Conservation (phyloP, 2,329 filamentous ascomycete species). For the Nannizziopsis barbatae region DNA sequence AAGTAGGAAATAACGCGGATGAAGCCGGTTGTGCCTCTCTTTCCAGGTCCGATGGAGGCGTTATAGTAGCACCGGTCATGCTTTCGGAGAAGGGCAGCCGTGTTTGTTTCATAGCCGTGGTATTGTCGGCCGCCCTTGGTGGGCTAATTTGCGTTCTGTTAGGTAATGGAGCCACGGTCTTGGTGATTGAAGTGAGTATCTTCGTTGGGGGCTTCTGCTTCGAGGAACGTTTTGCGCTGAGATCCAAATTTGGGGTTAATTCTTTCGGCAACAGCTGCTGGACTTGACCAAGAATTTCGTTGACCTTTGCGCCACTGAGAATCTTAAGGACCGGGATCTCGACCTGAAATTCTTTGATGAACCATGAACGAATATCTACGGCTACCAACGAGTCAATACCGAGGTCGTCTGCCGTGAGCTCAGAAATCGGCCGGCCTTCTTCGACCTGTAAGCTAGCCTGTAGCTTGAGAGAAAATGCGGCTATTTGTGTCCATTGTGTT, state of each 20-base stretch:
- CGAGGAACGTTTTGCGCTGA: background rate
- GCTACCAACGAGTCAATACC: constrained; percentile 16
- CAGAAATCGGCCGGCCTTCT: background rate
- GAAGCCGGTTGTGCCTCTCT: too few species aligned
- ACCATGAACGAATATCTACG: constrained; percentile 15
- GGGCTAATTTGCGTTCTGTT: too few species aligned
- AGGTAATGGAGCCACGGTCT: too few species aligned
- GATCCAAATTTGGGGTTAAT: background rate
- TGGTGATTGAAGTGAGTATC: too few species aligned
- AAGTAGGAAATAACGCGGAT: too few species aligned
- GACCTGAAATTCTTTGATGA: constrained; percentile 10
- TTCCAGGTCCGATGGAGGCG: too few species aligned
- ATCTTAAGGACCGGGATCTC: constrained; percentile 15
- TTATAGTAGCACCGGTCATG: too few species aligned
- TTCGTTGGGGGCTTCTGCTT: too few species aligned
- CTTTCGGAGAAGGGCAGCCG: too few species aligned
- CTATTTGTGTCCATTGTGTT: constrained; percentile 17
- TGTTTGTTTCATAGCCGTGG: too few species aligned
- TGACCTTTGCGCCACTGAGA: background rate
- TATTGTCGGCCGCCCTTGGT: too few species aligned
- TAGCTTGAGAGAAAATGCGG: constrained; percentile 29
- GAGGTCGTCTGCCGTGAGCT: background rate
- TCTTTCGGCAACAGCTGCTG: background rate
- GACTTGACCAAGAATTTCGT: background rate
- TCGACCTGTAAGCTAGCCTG: constrained; percentile 23